A percentile compares a stretch with the other conserved stretches of the same genome.
Evolutionary conservation across 768 basidiomycete genomes (phyloP).

Genomic region (Boletus barrowsii): DNA sequence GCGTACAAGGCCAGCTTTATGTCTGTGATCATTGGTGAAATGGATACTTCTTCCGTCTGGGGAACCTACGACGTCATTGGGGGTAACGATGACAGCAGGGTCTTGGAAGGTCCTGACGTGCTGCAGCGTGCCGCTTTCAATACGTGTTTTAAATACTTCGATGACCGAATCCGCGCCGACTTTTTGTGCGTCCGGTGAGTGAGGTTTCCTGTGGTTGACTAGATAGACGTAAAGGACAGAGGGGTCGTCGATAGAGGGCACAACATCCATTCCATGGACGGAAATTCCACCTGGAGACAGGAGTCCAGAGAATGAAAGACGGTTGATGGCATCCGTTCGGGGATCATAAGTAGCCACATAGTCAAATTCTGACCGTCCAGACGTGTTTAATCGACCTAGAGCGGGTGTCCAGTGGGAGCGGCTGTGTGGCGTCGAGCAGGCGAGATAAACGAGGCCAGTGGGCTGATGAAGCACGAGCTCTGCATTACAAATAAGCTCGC

Average conservation of each 20-base stretch:
- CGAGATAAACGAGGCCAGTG: conserved; percentile 56
- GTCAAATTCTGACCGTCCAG: conserved; percentile 43
- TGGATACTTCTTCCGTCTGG: conserved; percentile 62
- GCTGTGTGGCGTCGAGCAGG: conserved; percentile 52
- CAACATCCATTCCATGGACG: conserved; percentile 68
- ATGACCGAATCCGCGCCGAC: conserved; percentile 71
- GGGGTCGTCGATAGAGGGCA: conserved; percentile 47
- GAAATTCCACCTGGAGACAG: conserved; percentile 42
- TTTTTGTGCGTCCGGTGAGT: conserved; percentile 32
- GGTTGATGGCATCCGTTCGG: conserved; percentile 40
- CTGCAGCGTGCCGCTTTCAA: conserved; percentile 42
- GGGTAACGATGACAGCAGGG: conserved; percentile 49
- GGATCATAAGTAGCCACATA: conserved; percentile 63
- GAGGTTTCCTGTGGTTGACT: conserved; percentile 66
- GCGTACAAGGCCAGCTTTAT: conserved; percentile 54
- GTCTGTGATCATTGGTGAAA: conserved; percentile 65
- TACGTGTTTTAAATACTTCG: conserved; percentile 61
- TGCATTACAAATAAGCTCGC: conserved; percentile 19
- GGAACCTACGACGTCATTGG: conserved; percentile 71
- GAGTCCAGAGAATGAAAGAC: conserved; percentile 42
- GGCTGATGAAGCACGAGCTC: conserved; percentile 60
- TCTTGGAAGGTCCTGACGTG: conserved; percentile 60
- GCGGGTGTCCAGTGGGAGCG: conserved; percentile 55
- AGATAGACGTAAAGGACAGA: conserved; percentile 59
- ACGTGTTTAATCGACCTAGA: conserved; percentile 29